Percentiles rank a stretch among this genome's conserved stretches.
These are phyloP conservation scores for Chloropicon primus DNA, from an alignment of 139 green algal genomes.

Conservation along the genomic window DNA sequence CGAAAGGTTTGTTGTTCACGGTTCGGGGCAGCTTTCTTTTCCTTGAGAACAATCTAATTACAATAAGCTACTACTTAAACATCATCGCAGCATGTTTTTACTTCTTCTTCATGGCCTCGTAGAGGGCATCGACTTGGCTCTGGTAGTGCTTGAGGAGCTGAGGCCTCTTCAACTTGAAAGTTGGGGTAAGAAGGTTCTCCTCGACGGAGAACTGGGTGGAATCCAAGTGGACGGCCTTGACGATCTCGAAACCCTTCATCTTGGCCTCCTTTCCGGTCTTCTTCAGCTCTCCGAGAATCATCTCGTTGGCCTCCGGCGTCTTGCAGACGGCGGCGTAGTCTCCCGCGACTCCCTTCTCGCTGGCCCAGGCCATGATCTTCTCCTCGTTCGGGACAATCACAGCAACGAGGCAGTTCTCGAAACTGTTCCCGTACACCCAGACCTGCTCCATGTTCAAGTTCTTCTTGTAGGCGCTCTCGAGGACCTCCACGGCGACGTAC, in stretches of 20 bases:
- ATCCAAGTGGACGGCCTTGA: constrained; percentile 55
- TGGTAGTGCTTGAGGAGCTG: constrained; percentile 32
- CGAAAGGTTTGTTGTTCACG: too few species aligned
- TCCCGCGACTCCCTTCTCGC: constrained; percentile 23
- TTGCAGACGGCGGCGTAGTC: constrained; percentile 12
- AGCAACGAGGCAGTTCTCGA: constrained; percentile 70
- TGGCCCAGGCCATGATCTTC: constrained; percentile 51
- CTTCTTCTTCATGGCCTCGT: background rate
- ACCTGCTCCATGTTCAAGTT: constrained; percentile 55
- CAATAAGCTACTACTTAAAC: too few species aligned
- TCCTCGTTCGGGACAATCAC: constrained; percentile 80
- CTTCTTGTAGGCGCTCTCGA: constrained; percentile 84
- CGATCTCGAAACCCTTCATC: constrained; percentile 46
- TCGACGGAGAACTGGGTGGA: constrained; percentile 37
- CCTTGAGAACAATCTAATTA: too few species aligned
- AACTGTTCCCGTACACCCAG: constrained; percentile 89
- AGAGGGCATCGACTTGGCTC: constrained; percentile 1
- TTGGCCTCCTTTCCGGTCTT: constrained; percentile 62
- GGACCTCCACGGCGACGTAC: constrained; percentile 92
- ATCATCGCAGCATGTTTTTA: too few species aligned
- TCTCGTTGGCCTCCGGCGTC: constrained; percentile 16
- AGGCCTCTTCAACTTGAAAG: constrained; percentile 80
- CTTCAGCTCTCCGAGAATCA: constrained; percentile 32
- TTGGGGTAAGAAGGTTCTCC: constrained; percentile 74
- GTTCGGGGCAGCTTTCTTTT: too few species aligned